Evolutionary conservation across 352 stramenopile genomes (phyloP).

Genomic region (Pythium oligandrum): DNA sequence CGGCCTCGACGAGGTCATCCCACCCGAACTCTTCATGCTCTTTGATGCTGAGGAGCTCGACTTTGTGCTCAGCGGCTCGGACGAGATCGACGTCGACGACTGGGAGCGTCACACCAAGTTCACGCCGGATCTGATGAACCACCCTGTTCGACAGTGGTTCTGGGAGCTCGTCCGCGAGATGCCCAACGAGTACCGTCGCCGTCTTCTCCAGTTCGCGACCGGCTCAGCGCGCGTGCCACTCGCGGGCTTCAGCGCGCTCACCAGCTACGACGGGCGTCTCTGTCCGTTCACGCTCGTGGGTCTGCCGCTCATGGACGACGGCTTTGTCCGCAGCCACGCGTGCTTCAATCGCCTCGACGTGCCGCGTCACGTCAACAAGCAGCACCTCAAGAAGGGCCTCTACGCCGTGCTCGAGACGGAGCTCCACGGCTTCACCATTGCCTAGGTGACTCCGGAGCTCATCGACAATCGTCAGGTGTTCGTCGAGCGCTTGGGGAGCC

Average conservation of each 20-base stretch:
- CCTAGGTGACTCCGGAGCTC: constrained; percentile 27
- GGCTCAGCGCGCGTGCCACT: constrained; percentile 29
- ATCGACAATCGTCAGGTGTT: no score
- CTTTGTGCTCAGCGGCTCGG: constrained; percentile 86
- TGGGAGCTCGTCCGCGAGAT: constrained; percentile 58
- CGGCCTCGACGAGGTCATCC: constrained; percentile 95
- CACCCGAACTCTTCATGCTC: constrained; percentile 78
- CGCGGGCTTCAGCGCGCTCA: constrained; percentile 23
- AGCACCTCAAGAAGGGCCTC: constrained; percentile 12
- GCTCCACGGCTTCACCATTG: constrained; percentile 20
- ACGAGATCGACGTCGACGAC: constrained; percentile 88
- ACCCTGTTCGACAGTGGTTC: constrained; percentile 15
- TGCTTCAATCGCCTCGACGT: constrained; percentile 91
- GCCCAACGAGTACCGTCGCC: constrained; percentile 16
- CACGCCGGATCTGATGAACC: constrained; percentile 22
- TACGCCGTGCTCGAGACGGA: constrained; percentile 15
- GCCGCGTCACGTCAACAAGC: constrained; percentile 35
- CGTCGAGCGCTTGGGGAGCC: no score
- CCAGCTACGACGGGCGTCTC: constrained; percentile 23
- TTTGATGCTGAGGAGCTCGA: constrained; percentile 94
- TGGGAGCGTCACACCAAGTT: constrained; percentile 83
- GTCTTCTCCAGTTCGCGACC: constrained; percentile 38
- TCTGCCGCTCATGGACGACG: constrained; percentile 1
- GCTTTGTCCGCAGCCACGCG: constrained; percentile 57
- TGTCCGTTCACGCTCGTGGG: constrained; percentile 26